Evolutionary conservation across 2,329 filamentous ascomycete genomes (phyloP).

Genomic region (Coniella lustricola): DNA sequence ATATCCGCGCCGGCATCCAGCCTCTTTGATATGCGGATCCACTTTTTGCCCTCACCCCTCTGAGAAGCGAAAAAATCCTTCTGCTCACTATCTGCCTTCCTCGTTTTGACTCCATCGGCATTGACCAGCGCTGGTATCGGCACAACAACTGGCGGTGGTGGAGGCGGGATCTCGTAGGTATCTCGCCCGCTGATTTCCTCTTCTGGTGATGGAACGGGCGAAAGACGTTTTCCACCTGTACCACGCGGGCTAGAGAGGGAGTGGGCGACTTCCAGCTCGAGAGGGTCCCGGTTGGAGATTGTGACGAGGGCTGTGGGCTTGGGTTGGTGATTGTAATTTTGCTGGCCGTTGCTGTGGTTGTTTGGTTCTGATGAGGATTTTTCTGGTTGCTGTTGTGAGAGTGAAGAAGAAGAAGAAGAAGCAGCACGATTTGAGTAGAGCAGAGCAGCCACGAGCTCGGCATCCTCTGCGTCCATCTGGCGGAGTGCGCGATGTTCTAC

Average conservation of each 20-base stretch:
- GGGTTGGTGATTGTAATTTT: background rate
- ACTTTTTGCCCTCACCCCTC: constrained; percentile 11
- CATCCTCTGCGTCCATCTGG: constrained; percentile 13
- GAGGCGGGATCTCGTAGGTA: constrained; percentile 1
- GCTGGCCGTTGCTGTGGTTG: background rate
- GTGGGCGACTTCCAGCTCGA: constrained; percentile 6
- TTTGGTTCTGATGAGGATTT: background rate
- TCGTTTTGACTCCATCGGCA: background rate
- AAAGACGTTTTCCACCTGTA: background rate
- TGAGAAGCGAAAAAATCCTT: constrained; percentile 4
- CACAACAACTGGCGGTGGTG: background rate
- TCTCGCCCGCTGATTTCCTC: constrained; percentile 14
- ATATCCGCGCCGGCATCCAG: too few relatives aligned
- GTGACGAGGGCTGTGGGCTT: constrained; percentile 3
- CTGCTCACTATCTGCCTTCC: too few relatives aligned
- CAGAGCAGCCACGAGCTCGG: constrained; percentile 9
- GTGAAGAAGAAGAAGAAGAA: background rate
- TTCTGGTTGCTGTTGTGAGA: background rate
- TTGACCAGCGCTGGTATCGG: too few relatives aligned
- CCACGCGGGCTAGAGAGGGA: constrained; percentile 6
- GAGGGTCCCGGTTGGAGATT: constrained; percentile 6
- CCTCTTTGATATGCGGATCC: constrained; percentile 9
- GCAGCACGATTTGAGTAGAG: too few relatives aligned
- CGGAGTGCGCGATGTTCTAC: constrained; percentile 6
- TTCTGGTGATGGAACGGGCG: constrained; percentile 5